Percentiles rank a stretch among this genome's conserved stretches.
Evolutionary conservation across 164 flowering plant species (phyloP).

Genomic region (Macadamia integrifolia): DNA sequence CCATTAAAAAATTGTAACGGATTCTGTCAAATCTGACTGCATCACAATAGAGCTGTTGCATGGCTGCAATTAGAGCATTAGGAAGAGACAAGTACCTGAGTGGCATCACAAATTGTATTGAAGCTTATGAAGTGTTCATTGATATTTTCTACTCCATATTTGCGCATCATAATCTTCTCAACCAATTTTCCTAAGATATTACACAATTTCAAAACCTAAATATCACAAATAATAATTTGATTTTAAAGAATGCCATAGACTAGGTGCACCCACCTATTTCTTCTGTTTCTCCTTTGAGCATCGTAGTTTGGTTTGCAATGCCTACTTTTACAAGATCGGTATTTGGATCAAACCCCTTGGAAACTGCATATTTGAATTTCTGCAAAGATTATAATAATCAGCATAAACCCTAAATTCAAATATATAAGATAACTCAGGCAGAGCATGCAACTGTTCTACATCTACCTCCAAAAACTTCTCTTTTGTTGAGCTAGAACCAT

Average conservation of each 20-base stretch:
- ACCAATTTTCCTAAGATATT: conserved; percentile 58
- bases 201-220: conserved; percentile 8
- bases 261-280: conserved; percentile 71
- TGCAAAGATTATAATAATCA: conserved; percentile 31
- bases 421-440: background rate
- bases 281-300: conserved; percentile 99
- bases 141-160: conserved; percentile 73
- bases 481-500: conserved; percentile 94
- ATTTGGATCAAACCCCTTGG: conserved; percentile 95
- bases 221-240: background rate
- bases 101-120: conserved; percentile 96
- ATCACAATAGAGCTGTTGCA: background rate
- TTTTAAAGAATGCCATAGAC: conserved; percentile 1
- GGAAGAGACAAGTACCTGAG: conserved; percentile 49
- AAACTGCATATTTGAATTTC: conserved; percentile 90
- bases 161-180: conserved; percentile 83
- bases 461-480: conserved; percentile 85
- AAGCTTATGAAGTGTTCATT: conserved; percentile 79
- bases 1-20: too few species aligned
- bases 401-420: background rate
- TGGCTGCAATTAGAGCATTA: background rate
- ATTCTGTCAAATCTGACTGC: background rate
- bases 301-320: conserved; percentile 96
- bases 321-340: conserved; percentile 70
- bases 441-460: conserved; percentile 31